Evolutionary conservation across 495 filamentous ascomycete genomes (phyloP), one percentile per base, ranked within the genome.

Genomic region (Xylaria nigripes): DNA sequence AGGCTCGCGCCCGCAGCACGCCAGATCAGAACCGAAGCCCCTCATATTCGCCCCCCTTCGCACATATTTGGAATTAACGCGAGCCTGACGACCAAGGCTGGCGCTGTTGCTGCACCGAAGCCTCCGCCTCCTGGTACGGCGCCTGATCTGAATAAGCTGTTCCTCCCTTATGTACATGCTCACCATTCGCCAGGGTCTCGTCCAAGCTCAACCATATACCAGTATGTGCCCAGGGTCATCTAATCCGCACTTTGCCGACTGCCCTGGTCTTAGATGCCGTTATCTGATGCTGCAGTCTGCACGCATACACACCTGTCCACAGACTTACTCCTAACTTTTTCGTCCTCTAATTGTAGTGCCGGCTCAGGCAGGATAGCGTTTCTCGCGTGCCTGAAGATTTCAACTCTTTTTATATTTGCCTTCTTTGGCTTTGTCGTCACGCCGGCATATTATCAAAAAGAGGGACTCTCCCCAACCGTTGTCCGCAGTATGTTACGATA

Each of bases 371-470:
- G 78, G 55, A 83, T 76, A 15, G 78, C 83, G 21, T 85, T 89
- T 61, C 62, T 90, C 32, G 84, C 81, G 21, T 76, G 74, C 54
- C 55, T 90, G 50, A 87, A 89, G 61, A 59, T 90, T 29, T 82
- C 81, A 0, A 85, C 86, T 12, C 74, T 95, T 45, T 81, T 90
- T 59, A 65, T 87, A 51, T 85, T 86, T 23, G 73, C 76, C 23
- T 80, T 81, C 51, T 85, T 84, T 55, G 71, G 71, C 59, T 50
- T 85, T 27, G 59, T 87, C 30, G 71, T 84, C 24, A 79, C 78
- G 0, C 87, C 87, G 2, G 67, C 71, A 6, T 85, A 82, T 61
- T 73, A 75, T 54, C 48, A 72, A 16, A 67, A 75, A 2, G 71
- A 73, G 41, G 75, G 74, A 21, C 43, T 56, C 29, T 66, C 59